Conservation (phyloP, 371 early-diverging fungal species). For the Apophysomyces variabilis region DNA sequence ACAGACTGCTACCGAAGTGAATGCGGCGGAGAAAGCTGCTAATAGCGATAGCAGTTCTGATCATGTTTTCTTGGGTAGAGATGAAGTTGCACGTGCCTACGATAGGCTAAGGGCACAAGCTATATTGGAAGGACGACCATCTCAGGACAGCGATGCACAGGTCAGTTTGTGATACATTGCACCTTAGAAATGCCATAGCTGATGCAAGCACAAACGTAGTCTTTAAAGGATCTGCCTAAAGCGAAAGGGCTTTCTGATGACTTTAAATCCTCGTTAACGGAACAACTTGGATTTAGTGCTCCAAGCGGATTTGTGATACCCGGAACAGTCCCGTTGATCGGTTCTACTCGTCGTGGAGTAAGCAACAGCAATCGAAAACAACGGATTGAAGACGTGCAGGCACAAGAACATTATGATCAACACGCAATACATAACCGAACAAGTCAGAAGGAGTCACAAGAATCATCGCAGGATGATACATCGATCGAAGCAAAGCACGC, state of each 20-base stretch:
- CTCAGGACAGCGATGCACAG: conserved; percentile 15
- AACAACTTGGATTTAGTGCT: conserved; percentile 34
- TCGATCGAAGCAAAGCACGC: conserved; percentile 18
- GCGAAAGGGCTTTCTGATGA: conserved; percentile 48
- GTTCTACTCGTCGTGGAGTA: conserved; percentile 40
- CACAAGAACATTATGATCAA: not conserved
- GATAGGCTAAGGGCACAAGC: conserved; percentile 52
- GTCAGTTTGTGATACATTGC: not conserved
- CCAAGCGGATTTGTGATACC: conserved; percentile 48
- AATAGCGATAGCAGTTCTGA: conserved; percentile 20
- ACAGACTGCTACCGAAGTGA: conserved; percentile 61
- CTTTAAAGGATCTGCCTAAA: conserved; percentile 35
- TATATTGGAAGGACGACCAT: conserved; percentile 44
- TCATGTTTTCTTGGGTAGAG: conserved; percentile 30
- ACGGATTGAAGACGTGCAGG: conserved; percentile 21
- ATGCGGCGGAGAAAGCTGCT: conserved; percentile 42
- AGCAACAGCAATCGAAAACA: conserved; percentile 21
- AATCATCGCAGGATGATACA: conserved; percentile 16
- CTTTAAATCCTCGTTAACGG: conserved; percentile 42
- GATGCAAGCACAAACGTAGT: not conserved
- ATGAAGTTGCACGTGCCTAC: conserved; percentile 42
- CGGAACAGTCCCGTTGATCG: conserved; percentile 49
- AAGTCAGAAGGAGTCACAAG: conserved; percentile 24
- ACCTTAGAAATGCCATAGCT: not conserved
- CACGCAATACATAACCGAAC: conserved; percentile 25